Evolutionary conservation across 2,329 filamentous ascomycete genomes (phyloP), one percentile per base, ranked within the genome.

Genomic region (Aspergillus persii): DNA sequence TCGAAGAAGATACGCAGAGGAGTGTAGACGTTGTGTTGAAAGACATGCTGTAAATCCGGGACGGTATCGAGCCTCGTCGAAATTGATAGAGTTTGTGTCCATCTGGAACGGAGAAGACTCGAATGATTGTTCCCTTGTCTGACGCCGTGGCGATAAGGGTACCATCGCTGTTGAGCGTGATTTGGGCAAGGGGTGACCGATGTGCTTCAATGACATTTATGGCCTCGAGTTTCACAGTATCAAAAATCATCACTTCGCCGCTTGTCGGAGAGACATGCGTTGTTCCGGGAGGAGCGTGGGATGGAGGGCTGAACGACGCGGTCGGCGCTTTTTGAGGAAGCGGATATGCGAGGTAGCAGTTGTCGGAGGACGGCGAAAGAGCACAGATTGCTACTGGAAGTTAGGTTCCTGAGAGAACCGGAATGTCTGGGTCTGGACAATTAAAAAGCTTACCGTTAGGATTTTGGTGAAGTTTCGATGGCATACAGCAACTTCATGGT

Each of bases 11-110:
- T 46, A 99, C 93, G 70, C 93, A 97, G 39, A 99, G 85, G 9
- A 99, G 82, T 1, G 93, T 96, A 2, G 93, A 96, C 60, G 90
- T 92, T 53, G 92, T 88, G 75, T 99, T 99, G 79, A 99, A 99
- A 1, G 93, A 96, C 92, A 99, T 97, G 84, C 92, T 96, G 79
- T 93, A 97, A 67, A 99, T 99, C 46, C 91, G 89, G 1, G 93
- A 93, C 0, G 95, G 95, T 76, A 97, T 97, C 2, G 94, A 97
- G 48, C 95, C 95, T 64, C 95, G 87, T 60, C 95, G 87, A 78
- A 99, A 99, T 73, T 99, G 94, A 75, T 93, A 98, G 18, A 99
- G 83, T 75, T 98, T 99, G 70, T 94, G 89, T 9, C 91, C 95
- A 63, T 88, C 87, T 2, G 95, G 95, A 1, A 99, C 86, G 1